phyloP scores from a whole-genome alignment of 331 rosid genomes.

The Pyracantha coccinea region DNA sequence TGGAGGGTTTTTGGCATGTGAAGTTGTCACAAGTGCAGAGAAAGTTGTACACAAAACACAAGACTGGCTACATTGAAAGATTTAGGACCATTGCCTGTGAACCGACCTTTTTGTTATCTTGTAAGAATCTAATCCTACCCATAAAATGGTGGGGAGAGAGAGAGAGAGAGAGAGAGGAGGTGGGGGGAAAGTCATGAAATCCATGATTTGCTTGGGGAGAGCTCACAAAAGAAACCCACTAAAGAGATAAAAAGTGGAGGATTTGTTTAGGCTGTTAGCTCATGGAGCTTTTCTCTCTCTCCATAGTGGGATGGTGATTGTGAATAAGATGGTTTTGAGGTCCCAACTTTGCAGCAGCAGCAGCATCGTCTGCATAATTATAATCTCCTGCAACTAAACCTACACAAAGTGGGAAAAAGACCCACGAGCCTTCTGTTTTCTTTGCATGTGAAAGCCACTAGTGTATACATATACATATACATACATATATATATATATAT shows the following conservation, averaged over 20 bases:
- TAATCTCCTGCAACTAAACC: not conserved
- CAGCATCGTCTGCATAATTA: not conserved
- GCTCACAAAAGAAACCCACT: constrained; percentile 33
- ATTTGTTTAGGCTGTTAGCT: constrained; percentile 7
- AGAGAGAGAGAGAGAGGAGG: constrained; percentile 1
- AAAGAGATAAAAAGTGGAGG: constrained; percentile 20
- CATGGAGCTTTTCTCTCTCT: not conserved
- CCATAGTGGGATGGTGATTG: constrained; percentile 13
- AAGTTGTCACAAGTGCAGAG: constrained; percentile 28
- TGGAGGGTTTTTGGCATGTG: constrained; percentile 33
- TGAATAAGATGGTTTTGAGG: not conserved
- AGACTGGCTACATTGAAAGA: constrained; percentile 16
- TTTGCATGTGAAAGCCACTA: constrained; percentile 26
- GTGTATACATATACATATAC: no score
- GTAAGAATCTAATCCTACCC: constrained; percentile 31
- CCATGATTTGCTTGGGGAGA: constrained; percentile 26
- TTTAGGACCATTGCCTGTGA: constrained; percentile 46
- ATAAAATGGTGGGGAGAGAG: constrained; percentile 18
- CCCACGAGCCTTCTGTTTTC: constrained; percentile 14
- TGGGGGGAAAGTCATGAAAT: constrained; percentile 8
- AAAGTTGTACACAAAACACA: constrained; percentile 13
- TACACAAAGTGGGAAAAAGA: constrained; percentile 22
- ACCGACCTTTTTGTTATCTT: constrained; percentile 35
- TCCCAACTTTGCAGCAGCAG: constrained; percentile 8
- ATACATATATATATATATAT: no score